Evolutionary conservation across 331 rosid genomes (phyloP), one percentile per base, ranked within the genome.

Genomic region (Malus hybrid): DNA sequence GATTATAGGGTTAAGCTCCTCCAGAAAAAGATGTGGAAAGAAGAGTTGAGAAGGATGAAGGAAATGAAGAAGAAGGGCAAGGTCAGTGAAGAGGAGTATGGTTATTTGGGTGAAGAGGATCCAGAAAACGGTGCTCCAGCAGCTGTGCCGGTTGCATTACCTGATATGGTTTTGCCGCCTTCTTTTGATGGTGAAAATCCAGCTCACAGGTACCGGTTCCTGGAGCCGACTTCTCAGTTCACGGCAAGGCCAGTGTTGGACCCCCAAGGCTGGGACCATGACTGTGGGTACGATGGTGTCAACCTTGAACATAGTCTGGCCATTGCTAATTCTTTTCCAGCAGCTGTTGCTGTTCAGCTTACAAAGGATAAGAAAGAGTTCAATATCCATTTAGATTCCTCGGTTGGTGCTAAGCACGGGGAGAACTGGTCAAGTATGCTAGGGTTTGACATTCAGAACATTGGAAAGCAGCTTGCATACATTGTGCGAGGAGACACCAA

Each of bases 211-310:
- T 93, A 90, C 87, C 96, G 98, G 39, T 90, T 93, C 85, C 77
- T 93, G 84, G 98, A 93, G 81, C 96, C 98, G 10, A 89, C 91
- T 56, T 93, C 98, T 44, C 98, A 90, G 84, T 87, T 90, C 68
- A 68, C 86, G 81, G 93, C 99, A 7, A 86, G 99, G 89, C 97
- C 99, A 11, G 99, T 94, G 61, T 82, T 94, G 74, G 99, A 92
- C 81, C 81, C 88, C 58, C 97, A 94, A 71, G 93, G 99, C 52
- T 94, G 99, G 99, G 97, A 94, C 87, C 99, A 94, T 70, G 99
- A 94, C 74, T 94, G 93, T 75, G 99, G 99, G 68, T 94, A 94
- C 24, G 99, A 94, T 63, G 97, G 99, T 63, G 97, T 94, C 72
- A 94, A 92, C 86, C 80, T 94, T 66, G 99, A 94, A 72, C 89